Conservation (phyloP, 306 rosid species). For the Prunus armeniaca region DNA sequence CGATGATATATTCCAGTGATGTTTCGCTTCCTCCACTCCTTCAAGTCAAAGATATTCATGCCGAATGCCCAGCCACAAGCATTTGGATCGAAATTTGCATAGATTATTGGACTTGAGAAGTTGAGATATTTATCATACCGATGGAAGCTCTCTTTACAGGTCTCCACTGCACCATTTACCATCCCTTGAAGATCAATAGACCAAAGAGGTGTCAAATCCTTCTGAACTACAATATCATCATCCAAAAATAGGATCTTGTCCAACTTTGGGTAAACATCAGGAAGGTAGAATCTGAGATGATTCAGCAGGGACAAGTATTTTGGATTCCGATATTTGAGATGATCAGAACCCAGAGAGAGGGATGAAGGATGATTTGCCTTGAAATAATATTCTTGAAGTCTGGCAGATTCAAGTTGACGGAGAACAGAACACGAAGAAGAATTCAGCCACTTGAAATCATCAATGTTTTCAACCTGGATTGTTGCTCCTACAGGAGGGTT, state of each 20-base stretch:
- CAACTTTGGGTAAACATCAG: conserved; percentile 89
- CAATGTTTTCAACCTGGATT: conserved; percentile 79
- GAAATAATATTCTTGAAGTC: conserved; percentile 90
- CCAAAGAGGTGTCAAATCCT: conserved; percentile 91
- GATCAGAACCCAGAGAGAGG: conserved; percentile 77
- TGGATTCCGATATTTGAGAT: conserved; percentile 89
- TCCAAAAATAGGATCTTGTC: conserved; percentile 90
- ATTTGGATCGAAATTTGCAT: conserved; percentile 76
- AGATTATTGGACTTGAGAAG: conserved; percentile 81
- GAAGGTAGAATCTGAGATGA: conserved; percentile 93
- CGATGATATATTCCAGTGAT: conserved; percentile 90
- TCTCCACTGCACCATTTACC: conserved; percentile 99
- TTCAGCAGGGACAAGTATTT: conserved; percentile 93
- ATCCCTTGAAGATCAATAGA: conserved; percentile 78
- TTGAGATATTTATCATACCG: conserved; percentile 96
- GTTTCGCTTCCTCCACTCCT: conserved; percentile 88
- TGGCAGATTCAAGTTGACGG: conserved; percentile 90
- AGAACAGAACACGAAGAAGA: conserved; percentile 95
- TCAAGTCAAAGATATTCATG: conserved; percentile 93
- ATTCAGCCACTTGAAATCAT: conserved; percentile 94
- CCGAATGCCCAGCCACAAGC: conserved; percentile 99
- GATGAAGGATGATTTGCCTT: conserved; percentile 91
- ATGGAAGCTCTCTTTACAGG: conserved; percentile 98
- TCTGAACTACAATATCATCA: conserved; percentile 95
- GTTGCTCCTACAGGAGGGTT: conserved; percentile 78